Evolutionary conservation across 768 basidiomycete species (phyloP).

Genomic region (Pleurotus tuoliensis): DNA sequence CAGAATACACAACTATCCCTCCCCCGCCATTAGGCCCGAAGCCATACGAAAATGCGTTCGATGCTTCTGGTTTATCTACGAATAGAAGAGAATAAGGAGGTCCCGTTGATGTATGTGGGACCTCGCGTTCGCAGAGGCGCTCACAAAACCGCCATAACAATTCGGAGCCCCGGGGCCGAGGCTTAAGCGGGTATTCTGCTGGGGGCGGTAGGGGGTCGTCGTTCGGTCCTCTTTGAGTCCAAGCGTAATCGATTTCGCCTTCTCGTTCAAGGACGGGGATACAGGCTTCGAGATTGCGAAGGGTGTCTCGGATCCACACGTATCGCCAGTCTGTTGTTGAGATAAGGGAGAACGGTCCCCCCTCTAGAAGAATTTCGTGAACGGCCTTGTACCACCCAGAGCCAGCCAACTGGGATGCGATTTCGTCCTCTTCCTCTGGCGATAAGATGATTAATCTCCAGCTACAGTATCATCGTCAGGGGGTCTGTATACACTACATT

Average conservation of each 20-base stretch:
- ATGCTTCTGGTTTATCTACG: slow-evolving; percentile 78
- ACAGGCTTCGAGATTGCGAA: slow-evolving; percentile 71
- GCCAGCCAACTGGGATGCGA: slow-evolving; percentile 78
- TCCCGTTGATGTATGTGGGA: slow-evolving; percentile 57
- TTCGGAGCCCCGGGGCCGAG: slow-evolving; percentile 76
- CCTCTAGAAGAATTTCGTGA: slow-evolving; percentile 66
- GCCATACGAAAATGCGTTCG: slow-evolving; percentile 94
- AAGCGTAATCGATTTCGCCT: slow-evolving; percentile 47
- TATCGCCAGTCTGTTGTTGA: slow-evolving; percentile 86
- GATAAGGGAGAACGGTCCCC: slow-evolving; percentile 61
- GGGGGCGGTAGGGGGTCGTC: slow-evolving; percentile 74
- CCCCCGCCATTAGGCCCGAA: slow-evolving; percentile 90
- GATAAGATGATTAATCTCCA: slow-evolving; percentile 78
- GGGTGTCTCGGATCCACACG: slow-evolving; percentile 76
- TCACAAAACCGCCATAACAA: slow-evolving; percentile 58
- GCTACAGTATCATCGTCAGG: slow-evolving; percentile 1
- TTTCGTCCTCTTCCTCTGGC: slow-evolving; percentile 89
- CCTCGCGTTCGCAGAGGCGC: slow-evolving; percentile 39
- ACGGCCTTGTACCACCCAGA: slow-evolving; percentile 86
- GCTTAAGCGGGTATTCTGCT: slow-evolving; percentile 75
- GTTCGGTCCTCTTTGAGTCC: slow-evolving; percentile 48
- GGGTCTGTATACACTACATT: neutral
- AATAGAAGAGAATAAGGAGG: slow-evolving; percentile 89
- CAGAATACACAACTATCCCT: slow-evolving; percentile 92
- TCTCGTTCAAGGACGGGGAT: slow-evolving; percentile 68